Evolutionary conservation across 345 rosid genomes (phyloP).

Genomic region (Citrus glauca): DNA sequence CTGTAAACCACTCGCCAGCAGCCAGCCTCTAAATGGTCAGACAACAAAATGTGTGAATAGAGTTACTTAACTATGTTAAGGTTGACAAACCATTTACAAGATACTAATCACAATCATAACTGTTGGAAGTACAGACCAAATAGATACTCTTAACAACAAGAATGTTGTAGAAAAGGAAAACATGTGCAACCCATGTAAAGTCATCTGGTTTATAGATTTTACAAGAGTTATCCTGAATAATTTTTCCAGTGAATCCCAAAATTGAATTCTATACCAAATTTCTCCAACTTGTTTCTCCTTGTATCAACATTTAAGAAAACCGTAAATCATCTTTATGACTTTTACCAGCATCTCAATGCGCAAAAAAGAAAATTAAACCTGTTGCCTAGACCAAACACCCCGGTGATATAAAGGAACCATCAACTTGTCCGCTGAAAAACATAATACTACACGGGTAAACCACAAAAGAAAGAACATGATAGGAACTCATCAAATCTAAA

Average conservation of each 20-base stretch:
- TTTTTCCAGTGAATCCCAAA: background rate
- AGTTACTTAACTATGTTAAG: background rate
- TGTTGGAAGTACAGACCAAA: background rate
- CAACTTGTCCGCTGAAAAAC: background rate
- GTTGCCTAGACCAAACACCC: background rate
- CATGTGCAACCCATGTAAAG: background rate
- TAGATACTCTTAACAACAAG: background rate
- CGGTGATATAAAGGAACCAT: background rate
- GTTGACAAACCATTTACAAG: background rate
- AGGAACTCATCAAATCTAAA: background rate
- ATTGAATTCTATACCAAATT: background rate
- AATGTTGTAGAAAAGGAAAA: background rate
- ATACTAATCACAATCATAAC: background rate
- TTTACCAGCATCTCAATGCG: background rate
- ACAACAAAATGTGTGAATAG: background rate
- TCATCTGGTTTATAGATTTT: background rate
- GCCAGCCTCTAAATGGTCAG: constrained; percentile 51
- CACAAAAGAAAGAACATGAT: background rate
- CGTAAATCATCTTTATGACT: background rate
- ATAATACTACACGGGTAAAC: background rate
- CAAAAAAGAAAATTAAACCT: background rate
- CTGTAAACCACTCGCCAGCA: constrained; percentile 86
- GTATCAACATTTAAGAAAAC: background rate
- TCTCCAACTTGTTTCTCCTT: background rate
- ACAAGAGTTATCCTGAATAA: background rate